Conservation (phyloP, 495 filamentous ascomycete species). For the Penicillium psychrofluorescens region DNA sequence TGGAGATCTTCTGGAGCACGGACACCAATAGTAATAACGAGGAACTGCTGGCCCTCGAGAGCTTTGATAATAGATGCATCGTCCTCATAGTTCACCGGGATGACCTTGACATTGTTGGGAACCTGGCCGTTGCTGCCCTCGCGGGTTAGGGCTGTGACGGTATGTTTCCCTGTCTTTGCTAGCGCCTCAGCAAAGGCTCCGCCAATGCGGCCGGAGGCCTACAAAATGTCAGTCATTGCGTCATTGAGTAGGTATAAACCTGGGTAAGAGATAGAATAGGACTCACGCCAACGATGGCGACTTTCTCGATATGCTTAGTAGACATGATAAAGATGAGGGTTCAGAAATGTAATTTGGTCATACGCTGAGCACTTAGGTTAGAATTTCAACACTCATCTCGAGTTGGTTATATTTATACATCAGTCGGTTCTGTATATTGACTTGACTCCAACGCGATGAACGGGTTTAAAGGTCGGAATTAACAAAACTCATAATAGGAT, state of each 20-base stretch:
- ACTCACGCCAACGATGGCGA: constrained; percentile 14
- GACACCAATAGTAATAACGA: constrained; percentile 51
- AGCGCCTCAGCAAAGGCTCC: constrained; percentile 44
- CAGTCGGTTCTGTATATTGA: no score
- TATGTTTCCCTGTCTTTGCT: constrained; percentile 41
- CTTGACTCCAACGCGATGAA: no score
- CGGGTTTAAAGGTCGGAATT: no score
- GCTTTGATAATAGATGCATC: constrained; percentile 34
- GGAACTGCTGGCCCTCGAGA: constrained; percentile 44
- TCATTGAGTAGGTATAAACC: neutral
- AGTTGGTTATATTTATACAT: no score
- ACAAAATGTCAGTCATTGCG: neutral
- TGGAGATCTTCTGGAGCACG: constrained; percentile 35
- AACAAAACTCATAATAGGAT: no score
- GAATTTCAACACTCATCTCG: no score
- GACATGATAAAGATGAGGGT: constrained; percentile 1
- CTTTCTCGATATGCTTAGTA: constrained; percentile 1
- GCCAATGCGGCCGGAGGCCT: constrained; percentile 56
- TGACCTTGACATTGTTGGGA: constrained; percentile 33
- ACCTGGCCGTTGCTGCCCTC: constrained; percentile 28
- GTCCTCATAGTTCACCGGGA: constrained; percentile 43
- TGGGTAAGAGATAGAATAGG: neutral
- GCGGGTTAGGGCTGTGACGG: constrained; percentile 47
- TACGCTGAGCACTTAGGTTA: no score
- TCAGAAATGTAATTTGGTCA: no score